Conservation (phyloP, 208 protist genomes). For the Crithidia sp. region DNA sequence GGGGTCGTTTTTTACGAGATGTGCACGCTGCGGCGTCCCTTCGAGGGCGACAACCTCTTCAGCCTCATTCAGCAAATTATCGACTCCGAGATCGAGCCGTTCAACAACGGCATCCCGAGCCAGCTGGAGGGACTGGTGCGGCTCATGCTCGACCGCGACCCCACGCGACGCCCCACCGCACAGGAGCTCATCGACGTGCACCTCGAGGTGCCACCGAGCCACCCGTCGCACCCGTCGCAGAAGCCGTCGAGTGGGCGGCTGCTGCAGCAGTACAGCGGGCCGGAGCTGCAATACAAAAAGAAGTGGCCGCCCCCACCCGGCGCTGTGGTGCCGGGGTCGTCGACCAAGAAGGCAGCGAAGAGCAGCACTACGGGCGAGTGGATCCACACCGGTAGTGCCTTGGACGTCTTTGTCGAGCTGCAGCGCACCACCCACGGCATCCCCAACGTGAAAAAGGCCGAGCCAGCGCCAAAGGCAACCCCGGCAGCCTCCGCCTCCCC, state of each 20-base stretch:
- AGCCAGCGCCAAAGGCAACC: background rate
- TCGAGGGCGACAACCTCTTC: constrained; percentile 74
- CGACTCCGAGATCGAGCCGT: constrained; percentile 64
- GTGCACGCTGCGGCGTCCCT: constrained; percentile 86
- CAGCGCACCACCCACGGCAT: constrained; percentile 38
- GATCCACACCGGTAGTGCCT: constrained; percentile 33
- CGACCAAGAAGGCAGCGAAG: background rate
- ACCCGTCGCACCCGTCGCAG: constrained; percentile 84
- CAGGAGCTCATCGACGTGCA: constrained; percentile 84
- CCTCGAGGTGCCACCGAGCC: constrained; percentile 72
- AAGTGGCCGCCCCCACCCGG: constrained; percentile 41
- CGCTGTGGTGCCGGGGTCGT: background rate
- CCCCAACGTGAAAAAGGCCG: constrained; percentile 1
- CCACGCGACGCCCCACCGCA: constrained; percentile 68
- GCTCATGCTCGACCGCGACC: constrained; percentile 82
- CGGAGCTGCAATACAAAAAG: constrained; percentile 57
- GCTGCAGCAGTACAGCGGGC: constrained; percentile 77
- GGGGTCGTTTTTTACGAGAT: constrained; percentile 97
- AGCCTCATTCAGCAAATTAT: constrained; percentile 77
- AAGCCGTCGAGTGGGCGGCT: constrained; percentile 72
- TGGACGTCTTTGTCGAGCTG: constrained; percentile 36
- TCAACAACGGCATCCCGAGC: constrained; percentile 70
- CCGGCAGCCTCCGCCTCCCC: background rate
- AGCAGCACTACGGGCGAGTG: constrained; percentile 33
- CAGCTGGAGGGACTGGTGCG: constrained; percentile 76